Percentiles rank a stretch among this genome's conserved stretches.
Evolutionary conservation across 768 basidiomycete species (phyloP).

Genomic region (Tylopilus cervinicoccineus): DNA sequence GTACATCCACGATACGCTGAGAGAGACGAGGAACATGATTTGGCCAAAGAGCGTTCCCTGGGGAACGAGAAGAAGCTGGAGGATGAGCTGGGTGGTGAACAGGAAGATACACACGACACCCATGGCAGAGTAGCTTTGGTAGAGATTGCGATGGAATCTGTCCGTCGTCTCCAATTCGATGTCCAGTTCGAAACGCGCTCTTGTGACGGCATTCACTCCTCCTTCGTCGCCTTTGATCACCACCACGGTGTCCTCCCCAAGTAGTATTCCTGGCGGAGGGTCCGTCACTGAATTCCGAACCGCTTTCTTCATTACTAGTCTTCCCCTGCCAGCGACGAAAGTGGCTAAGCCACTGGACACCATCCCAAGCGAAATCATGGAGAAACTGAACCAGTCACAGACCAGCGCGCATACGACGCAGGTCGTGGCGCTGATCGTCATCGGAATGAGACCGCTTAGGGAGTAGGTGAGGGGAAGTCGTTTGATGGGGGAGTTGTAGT

Average conservation of each 20-base stretch:
- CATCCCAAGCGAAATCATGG: conserved; percentile 32
- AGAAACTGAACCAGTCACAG: conserved; percentile 28
- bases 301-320: conserved; percentile 9
- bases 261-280: conserved; percentile 26
- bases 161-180: background rate
- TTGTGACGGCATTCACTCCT: conserved; percentile 28
- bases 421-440: conserved; percentile 19
- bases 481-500: background rate
- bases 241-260: conserved; percentile 15
- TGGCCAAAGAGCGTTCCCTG: conserved; percentile 34
- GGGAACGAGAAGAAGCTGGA: conserved; percentile 33
- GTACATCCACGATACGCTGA: conserved; percentile 33
- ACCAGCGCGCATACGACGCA: conserved; percentile 22
- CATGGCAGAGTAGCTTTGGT: conserved; percentile 10
- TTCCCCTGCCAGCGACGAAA: conserved; percentile 23
- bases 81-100: conserved; percentile 28
- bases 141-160: background rate
- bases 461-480: background rate
- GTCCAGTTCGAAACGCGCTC: conserved; percentile 26
- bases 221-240: conserved; percentile 27
- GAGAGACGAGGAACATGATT: conserved; percentile 29
- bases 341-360: conserved; percentile 29
- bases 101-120: conserved; percentile 26
- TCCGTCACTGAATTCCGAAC: conserved; percentile 13
- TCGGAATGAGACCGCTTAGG: conserved; percentile 23